Percentiles rank a stretch among this genome's conserved stretches.
Conservation (phyloP, 345 rosid genomes). For the Eucalyptus virginea region DNA sequence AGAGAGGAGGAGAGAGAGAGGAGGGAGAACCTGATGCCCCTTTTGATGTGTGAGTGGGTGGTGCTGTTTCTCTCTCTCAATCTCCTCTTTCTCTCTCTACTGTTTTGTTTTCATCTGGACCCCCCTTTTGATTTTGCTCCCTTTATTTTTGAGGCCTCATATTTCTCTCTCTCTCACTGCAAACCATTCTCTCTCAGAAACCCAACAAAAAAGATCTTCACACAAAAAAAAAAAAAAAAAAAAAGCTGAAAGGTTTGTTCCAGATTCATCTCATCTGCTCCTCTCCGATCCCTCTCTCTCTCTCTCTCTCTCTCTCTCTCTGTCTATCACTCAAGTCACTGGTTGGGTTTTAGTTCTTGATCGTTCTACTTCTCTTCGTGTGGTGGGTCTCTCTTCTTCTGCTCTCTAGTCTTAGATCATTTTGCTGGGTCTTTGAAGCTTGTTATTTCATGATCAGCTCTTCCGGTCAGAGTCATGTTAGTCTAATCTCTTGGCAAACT, state of each 20-base stretch:
- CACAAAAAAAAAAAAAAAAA: background rate
- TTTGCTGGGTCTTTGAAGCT: background rate
- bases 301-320: background rate
- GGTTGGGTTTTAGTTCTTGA: background rate
- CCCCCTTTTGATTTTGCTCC: background rate
- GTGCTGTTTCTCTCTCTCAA: constrained; percentile 16
- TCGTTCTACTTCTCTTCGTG: background rate
- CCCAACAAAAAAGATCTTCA: background rate
- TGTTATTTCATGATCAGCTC: background rate
- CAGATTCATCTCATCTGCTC: background rate
- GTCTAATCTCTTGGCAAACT: background rate
- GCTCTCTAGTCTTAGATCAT: background rate
- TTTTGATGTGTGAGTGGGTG: constrained; percentile 66
- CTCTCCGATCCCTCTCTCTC: background rate
- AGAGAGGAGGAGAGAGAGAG: background rate
- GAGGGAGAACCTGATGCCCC: constrained; percentile 38
- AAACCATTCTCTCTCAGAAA: background rate
- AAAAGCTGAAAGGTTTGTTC: background rate
- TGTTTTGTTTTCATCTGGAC: background rate
- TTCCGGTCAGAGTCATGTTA: background rate
- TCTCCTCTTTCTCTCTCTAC: background rate
- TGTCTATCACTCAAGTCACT: background rate
- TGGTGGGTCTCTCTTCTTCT: background rate
- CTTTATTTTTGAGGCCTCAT: background rate
- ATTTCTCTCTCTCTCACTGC: background rate